Base-by-base conservation (phyloP, 225 moss, liverwort and hornwort species). In the Takakia lepidozioides region DNA sequence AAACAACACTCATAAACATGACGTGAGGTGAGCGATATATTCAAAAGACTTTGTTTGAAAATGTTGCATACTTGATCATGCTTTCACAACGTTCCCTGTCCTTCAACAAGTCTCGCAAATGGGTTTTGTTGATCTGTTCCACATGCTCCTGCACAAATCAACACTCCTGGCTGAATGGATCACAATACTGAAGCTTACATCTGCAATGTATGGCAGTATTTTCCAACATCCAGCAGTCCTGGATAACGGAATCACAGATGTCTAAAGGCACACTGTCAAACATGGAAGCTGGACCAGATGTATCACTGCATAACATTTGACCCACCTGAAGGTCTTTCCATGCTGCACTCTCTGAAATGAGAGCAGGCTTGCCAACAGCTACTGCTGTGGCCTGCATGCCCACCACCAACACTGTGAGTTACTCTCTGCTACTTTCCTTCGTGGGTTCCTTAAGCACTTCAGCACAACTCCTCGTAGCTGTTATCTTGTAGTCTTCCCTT, bases 301-400 rank as follows among this genome's bases (percentile, higher is more conserved):
- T 10, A 27, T 16, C 0, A 15, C 8, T 25, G 32, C 23, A 49
- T 3, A 26, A 18, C 9, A 46, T 29, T 15, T 19, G 38, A 54
- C 63, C 18, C 43, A 92, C 98, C 85, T 87, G 87, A 29, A 98
- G 81, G 23, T 84, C 87, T 65, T 63, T 75, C 98, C 98, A 98
- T 63, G 91, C 80, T 65, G 59, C 57, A 54, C 53, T 65, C 26
- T 91, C 85, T 51, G 98, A 98, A 55, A 72, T 68, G n/a, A 65
- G 71, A 50, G 55, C 66, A 42, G 38, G 37, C 43, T 62, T 32
- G 7, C 8, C 7, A 32, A 32, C 32, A n/a, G n/a, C n/a, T 11
- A 32, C 32, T 6, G 32, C 32, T 32, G 32, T 32, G 7, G 32
- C 32, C 32, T 32, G 7, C 8, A 32, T 11, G 11, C 11, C 11